These are phyloP conservation scores for Bruguiera sexangula DNA, from an alignment of 345 rosid genomes.

Conservation along the genomic window DNA sequence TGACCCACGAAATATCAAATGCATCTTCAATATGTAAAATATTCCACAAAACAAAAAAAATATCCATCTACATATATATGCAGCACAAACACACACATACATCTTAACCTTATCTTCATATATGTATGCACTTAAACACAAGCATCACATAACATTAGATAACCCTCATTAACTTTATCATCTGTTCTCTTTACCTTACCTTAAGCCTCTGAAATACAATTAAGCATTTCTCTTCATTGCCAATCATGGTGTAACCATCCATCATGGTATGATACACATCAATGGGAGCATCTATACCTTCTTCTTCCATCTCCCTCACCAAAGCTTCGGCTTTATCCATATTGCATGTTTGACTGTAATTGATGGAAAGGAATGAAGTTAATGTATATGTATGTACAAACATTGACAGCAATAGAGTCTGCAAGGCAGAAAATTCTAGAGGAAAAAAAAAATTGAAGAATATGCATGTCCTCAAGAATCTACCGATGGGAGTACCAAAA, in stretches of 20 bases:
- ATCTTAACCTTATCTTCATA: no score
- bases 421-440: background rate
- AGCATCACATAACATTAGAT: background rate
- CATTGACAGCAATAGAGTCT: background rate
- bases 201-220: conserved; percentile 83
- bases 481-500: no score
- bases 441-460: no score
- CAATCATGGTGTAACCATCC: conserved; percentile 87
- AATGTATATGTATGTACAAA: conserved; percentile 4
- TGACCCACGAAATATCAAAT: no score
- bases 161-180: background rate
- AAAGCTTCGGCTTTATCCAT: conserved; percentile 84
- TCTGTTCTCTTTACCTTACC: conserved; percentile 35
- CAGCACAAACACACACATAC: no score
- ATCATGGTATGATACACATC: conserved; percentile 95
- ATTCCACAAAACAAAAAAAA: no score
- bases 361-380: conserved; percentile 10
- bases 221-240: conserved; percentile 79
- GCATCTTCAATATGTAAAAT: no score
- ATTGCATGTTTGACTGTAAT: conserved; percentile 63
- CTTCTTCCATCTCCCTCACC: conserved; percentile 95
- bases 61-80: no score
- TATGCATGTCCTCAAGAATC: no score
- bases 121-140: background rate
- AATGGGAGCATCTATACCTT: conserved; percentile 91